A percentile compares a stretch with the other conserved stretches of the same genome.
These are phyloP conservation scores for Euphorbia celastroides DNA, from an alignment of 441 rosid species.

Conservation along the genomic window DNA sequence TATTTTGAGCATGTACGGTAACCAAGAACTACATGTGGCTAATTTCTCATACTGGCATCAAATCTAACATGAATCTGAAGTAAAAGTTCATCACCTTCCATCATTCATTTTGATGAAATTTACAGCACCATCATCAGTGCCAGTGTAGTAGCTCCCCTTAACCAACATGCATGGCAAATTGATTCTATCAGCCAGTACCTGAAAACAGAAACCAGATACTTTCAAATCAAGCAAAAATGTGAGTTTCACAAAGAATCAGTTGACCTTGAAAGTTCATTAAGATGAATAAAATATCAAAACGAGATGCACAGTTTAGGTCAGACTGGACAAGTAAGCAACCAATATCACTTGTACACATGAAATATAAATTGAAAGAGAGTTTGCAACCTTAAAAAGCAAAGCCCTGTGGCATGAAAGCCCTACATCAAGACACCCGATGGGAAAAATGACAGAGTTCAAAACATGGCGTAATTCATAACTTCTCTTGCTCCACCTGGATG, in stretches of 20 bases:
- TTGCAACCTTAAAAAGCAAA: slow-evolving; percentile 87
- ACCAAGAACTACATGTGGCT: background rate
- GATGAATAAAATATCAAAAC: background rate
- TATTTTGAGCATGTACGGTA: background rate
- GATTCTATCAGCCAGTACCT: slow-evolving; percentile 92
- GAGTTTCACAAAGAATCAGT: background rate
- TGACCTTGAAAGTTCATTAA: slow-evolving; percentile 4
- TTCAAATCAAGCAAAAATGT: slow-evolving; percentile 14
- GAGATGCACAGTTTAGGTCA: background rate
- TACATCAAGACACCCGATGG: slow-evolving; percentile 79
- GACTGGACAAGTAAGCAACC: background rate
- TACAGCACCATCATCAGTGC: slow-evolving; percentile 98
- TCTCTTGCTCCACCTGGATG: slow-evolving; percentile 64
- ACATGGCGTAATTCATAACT: slow-evolving; percentile 55
- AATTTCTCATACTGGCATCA: background rate
- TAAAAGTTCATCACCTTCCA: slow-evolving; percentile 53
- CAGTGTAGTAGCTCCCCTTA: slow-evolving; percentile 95
- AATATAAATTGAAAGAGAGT: background rate
- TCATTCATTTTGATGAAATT: slow-evolving; percentile 66
- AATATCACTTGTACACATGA: slow-evolving; percentile 13
- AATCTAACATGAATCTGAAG: background rate
- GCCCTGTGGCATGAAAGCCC: slow-evolving; percentile 99
- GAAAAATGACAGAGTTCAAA: slow-evolving; percentile 62
- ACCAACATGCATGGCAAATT: slow-evolving; percentile 93
- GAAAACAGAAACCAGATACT: slow-evolving; percentile 24